Evolutionary conservation across 371 early-diverging fungal species (phyloP), one percentile per base, ranked within the genome.

Genomic region (Rhizopus stolonifer): DNA sequence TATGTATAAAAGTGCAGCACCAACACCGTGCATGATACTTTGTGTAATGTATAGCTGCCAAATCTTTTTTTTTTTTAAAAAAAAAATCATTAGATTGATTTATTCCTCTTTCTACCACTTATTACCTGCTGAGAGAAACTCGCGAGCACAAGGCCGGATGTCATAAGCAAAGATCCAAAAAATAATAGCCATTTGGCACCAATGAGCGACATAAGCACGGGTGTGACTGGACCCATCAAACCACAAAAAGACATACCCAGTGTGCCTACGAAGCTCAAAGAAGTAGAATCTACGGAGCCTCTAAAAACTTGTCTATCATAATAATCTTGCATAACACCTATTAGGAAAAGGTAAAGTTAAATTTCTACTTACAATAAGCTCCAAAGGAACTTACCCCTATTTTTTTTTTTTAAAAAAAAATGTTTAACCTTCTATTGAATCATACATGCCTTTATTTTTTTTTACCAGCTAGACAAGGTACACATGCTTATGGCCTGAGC

Each of bases 11-110:
- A 61, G 46, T 13, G 60, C 60, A 1, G 81, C 83, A 17, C 89
- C 89, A 0, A 79, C 23, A 0, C 69, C 69, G 19, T 70, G 64
- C 49, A 70, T 45, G 3, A 61, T 58, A 25, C 70, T 67, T 43
- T 64, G 67, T 10, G 67, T 67, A 8, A 70, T 56, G 33, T 64
- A 70, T 32, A 70, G 19, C 2, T 70, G 70, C 70, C 70, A 70
- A 0, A 70, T 61, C 63, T 62, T 40, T 29, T 1, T 9, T 22
- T 21, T 0, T 3, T 3, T 33, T 26, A 24, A 13, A 19, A n/a
- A n/a, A n/a, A n/a, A n/a, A n/a, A n/a, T n/a, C n/a, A 26, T 26
- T 36, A n/a, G 2, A 1, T 29, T 6, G 0, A 9, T 29, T 29
- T 29, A 29, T 36, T 6, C n/a, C n/a, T n/a, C n/a, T n/a, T n/a